Percentiles rank a stretch among this genome's conserved stretches.
phyloP scores from a whole-genome alignment of 345 rosid species.

The Lepidium aucheri region DNA sequence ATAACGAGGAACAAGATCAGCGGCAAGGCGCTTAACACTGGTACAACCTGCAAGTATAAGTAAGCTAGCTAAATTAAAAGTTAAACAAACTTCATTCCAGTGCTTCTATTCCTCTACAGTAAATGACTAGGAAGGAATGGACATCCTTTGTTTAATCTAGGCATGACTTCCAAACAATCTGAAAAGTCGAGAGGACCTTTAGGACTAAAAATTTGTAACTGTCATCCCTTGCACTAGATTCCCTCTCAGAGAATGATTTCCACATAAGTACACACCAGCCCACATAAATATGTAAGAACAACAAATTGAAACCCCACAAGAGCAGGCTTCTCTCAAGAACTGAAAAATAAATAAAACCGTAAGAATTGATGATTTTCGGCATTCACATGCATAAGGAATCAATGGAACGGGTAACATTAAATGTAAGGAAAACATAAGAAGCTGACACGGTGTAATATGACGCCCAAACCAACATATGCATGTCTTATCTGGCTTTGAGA shows the following conservation, averaged over 20 bases:
- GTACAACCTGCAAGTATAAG: constrained; percentile 60
- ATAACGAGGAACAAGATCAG: constrained; percentile 87
- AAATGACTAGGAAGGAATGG: not conserved
- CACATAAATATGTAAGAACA: not conserved
- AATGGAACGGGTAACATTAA: not conserved
- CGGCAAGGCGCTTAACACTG: constrained; percentile 76
- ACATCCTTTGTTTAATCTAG: not conserved
- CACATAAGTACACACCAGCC: not conserved
- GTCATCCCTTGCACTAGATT: not conserved
- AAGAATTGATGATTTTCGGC: not conserved
- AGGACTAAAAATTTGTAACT: not conserved
- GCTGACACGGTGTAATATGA: not conserved
- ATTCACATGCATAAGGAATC: not conserved
- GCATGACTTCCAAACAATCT: not conserved
- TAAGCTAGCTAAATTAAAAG: constrained; percentile 16
- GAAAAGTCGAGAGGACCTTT: not conserved
- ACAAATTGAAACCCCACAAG: not conserved
- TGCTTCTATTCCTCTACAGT: not conserved
- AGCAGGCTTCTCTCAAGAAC: not conserved
- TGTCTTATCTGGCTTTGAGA: not conserved
- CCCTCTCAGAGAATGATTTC: not conserved
- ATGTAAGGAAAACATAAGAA: not conserved
- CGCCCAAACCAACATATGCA: not conserved
- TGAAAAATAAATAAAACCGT: not conserved
- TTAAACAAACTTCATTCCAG: not conserved